These are phyloP conservation scores for Aphanomyces euteiches DNA, from an alignment of 352 stramenopile species.

Conservation along the genomic window DNA sequence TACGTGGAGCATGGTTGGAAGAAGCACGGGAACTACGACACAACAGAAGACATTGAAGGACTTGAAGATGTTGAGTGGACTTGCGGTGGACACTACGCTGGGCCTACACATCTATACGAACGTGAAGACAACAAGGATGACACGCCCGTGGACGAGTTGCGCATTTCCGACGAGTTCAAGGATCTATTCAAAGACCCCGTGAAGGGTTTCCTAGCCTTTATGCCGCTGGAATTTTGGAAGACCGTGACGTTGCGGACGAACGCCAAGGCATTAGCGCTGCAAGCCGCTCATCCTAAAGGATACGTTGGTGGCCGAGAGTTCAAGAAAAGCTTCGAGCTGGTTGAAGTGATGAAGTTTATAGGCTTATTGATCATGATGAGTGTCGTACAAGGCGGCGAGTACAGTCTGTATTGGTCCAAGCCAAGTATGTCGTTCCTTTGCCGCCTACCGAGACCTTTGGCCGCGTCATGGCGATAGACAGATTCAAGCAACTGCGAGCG, in stretches of 20 bases:
- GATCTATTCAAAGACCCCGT: conserved; percentile 9
- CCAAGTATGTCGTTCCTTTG: conserved; percentile 9
- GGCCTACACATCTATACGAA: background rate
- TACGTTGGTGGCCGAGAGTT: conserved; percentile 5
- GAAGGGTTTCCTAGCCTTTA: conserved; percentile 15
- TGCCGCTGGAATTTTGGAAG: conserved; percentile 12
- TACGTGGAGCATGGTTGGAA: conserved; percentile 1
- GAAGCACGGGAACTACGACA: conserved; percentile 4
- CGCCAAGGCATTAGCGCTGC: conserved; percentile 8
- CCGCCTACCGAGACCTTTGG: background rate
- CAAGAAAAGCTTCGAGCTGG: conserved; percentile 3
- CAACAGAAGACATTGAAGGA: conserved; percentile 10
- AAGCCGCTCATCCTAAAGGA: background rate
- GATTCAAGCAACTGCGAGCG: conserved; percentile 19
- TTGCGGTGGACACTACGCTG: background rate
- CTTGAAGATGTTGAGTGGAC: background rate
- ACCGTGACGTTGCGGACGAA: conserved; percentile 3
- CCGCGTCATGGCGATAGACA: conserved; percentile 4
- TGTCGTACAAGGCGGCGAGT: conserved; percentile 8
- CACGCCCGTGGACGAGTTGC: conserved; percentile 1
- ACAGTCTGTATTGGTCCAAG: conserved; percentile 15
- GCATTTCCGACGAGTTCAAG: conserved; percentile 10
- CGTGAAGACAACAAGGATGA: background rate
- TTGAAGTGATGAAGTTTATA: conserved; percentile 11
- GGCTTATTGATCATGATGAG: conserved; percentile 9